A percentile compares a stretch with the other conserved stretches of the same genome.
Conservation (phyloP, 345 rosid genomes). For the Syzygium aqueum region DNA sequence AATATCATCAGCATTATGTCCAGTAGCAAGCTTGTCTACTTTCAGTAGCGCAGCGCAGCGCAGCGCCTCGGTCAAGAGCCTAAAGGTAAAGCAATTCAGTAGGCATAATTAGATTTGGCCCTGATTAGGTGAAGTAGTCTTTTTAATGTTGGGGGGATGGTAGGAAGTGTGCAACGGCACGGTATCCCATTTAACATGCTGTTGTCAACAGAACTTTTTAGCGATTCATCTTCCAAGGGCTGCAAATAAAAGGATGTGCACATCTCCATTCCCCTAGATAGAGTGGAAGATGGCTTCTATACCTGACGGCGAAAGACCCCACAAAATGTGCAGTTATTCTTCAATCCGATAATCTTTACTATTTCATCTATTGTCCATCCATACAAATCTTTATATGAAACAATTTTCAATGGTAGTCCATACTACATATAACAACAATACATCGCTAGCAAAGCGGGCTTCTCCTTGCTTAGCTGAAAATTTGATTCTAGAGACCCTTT, state of each 20-base stretch:
- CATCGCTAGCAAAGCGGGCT: too few species aligned
- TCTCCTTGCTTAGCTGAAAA: too few species aligned
- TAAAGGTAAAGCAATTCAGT: neutral
- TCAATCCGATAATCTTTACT: constrained; percentile 86
- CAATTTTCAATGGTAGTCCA: constrained; percentile 76
- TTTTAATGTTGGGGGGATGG: neutral
- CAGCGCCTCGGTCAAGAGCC: constrained; percentile 98
- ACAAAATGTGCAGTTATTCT: constrained; percentile 95
- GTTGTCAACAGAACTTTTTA: neutral
- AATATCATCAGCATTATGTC: constrained; percentile 96
- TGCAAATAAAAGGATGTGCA: neutral
- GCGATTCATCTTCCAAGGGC: neutral
- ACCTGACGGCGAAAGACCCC: constrained; percentile 97
- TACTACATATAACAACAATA: constrained; percentile 30
- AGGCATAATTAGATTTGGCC: neutral
- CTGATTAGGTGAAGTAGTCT: neutral
- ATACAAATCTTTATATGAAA: constrained; percentile 92
- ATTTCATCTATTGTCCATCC: constrained; percentile 99
- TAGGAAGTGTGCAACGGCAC: neutral
- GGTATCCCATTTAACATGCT: neutral
- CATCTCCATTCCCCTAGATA: neutral
- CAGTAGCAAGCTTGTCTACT: constrained; percentile 87
- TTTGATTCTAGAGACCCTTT: too few species aligned
- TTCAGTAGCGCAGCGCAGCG: constrained; percentile 64
- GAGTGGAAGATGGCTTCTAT: neutral